Percentiles rank a stretch among this genome's conserved stretches.
phyloP scores from a whole-genome alignment of 352 stramenopile species.

The Globisporangium canariense region DNA sequence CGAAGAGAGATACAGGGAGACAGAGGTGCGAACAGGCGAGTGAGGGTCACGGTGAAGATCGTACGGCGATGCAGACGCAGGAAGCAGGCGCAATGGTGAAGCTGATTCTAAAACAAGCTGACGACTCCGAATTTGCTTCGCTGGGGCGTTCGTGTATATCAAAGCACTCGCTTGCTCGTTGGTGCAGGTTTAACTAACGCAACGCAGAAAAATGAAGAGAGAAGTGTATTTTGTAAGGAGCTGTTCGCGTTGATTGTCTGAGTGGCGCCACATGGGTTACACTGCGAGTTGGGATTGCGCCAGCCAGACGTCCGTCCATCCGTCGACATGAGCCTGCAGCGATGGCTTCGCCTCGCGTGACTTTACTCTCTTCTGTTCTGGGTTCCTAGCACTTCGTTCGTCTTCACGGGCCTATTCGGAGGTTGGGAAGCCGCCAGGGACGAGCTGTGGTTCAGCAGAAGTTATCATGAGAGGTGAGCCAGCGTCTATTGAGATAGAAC shows the following conservation, averaged over 20 bases:
- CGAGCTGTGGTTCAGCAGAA: slow-evolving; percentile 38
- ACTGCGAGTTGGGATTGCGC: neutral
- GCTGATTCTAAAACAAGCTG: too few relatives aligned
- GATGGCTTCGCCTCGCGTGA: too few relatives aligned
- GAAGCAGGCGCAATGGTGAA: neutral
- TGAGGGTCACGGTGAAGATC: neutral
- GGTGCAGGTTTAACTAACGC: neutral
- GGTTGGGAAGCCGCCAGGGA: slow-evolving; percentile 71
- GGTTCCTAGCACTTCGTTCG: neutral
- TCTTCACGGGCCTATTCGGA: slow-evolving; percentile 18
- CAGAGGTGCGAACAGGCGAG: neutral
- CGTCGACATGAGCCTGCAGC: neutral
- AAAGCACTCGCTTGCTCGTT: neutral
- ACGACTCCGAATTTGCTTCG: neutral
- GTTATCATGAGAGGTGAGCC: neutral
- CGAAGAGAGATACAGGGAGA: neutral
- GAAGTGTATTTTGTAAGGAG: slow-evolving; percentile 9
- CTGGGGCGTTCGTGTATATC: too few relatives aligned
- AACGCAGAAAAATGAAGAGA: slow-evolving; percentile 8
- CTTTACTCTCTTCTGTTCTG: neutral
- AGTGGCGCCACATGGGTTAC: too few relatives aligned
- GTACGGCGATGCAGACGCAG: neutral
- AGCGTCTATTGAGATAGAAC: too few relatives aligned
- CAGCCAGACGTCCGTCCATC: neutral
- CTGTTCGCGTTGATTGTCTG: neutral